phyloP scores from a whole-genome alignment of 2,329 filamentous ascomycete genomes.

The Nothomitra cinnamomea region DNA sequence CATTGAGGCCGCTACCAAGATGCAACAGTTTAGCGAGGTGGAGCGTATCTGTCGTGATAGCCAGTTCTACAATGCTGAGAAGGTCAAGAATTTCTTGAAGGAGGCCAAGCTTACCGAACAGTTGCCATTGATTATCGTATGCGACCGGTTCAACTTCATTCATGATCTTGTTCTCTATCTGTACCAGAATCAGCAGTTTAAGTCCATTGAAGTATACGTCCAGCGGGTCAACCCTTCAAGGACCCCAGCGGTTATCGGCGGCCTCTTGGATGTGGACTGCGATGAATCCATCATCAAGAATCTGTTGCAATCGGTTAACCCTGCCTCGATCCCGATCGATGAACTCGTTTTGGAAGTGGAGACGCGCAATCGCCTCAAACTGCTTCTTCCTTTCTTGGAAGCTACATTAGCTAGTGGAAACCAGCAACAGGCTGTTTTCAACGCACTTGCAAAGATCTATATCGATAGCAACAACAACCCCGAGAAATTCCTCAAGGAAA shows the following conservation, averaged over 20 bases:
- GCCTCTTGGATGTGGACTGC: conserved; percentile 88
- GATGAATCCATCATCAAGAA: conserved; percentile 94
- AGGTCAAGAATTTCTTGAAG: conserved; percentile 98
- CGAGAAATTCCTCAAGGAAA: conserved; percentile 93
- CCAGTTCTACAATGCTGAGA: conserved; percentile 77
- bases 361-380: conserved; percentile 83
- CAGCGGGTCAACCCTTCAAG: conserved; percentile 87
- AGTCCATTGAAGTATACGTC: conserved; percentile 95
- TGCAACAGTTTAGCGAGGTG: conserved; percentile 87
- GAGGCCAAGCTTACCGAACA: conserved; percentile 86
- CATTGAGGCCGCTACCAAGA: conserved; percentile 88
- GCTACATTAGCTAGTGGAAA: conserved; percentile 76
- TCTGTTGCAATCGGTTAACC: conserved; percentile 68
- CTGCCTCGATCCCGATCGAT: conserved; percentile 77
- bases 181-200: conserved; percentile 98
- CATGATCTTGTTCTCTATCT: conserved; percentile 92
- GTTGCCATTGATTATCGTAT: conserved; percentile 92
- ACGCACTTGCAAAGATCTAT: conserved; percentile 96
- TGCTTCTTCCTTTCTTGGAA: conserved; percentile 91
- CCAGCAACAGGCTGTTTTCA: conserved; percentile 92
- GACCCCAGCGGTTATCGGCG: conserved; percentile 84
- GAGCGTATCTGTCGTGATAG: conserved; percentile 94
- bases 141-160: conserved; percentile 98
- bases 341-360: conserved; percentile 93
- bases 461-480: conserved; percentile 98